Base-by-base conservation (phyloP, 441 rosid species). In the Arabidopsis hybrid region DNA sequence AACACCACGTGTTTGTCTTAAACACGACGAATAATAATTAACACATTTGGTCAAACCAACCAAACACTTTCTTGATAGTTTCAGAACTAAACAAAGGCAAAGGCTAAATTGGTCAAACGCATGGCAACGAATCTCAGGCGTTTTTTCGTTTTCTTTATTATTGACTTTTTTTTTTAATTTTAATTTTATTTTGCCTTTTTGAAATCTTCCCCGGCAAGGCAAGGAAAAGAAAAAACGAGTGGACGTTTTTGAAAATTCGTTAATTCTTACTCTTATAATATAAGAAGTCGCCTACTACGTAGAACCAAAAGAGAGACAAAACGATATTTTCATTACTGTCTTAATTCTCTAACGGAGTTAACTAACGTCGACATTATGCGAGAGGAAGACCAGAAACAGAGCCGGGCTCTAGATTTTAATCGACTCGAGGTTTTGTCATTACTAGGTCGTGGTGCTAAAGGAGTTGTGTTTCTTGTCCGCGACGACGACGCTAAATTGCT, bases 381-480 rank as follows among this genome's bases (percentile, higher is more conserved):
- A 61, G 51, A 61, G 51, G 51, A 8, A 42, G 43, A 62, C n/a
- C 16, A 34, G 31, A 43, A 53, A 32, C n/a, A 34, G 47, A 73
- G 67, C 62, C 86, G 82, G 1, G 21, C 35, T 40, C 49, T 92
- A n/a, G 70, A 76, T 60, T 60, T 88, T 13, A 73, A 71, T 8
- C 62, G 64, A 2, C 60, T 92, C 2, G 71, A 62, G 39, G 87
- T 86, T 45, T 67, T 85, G 4, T 78, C 87, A 10, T 84, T 89
- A 5, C 51, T 90, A 4, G 97, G 97, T 7, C 88, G 96, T 7
- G 96, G 97, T 7, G 92, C 97, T 7, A 92, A 88, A 64, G 96
- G 96, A 29, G 93, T 88, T 32, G 97, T 89, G 58, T 92, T 92
- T 67, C 75, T 87, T 16, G 89, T 86, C 5, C 57, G 55, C 62